Conservation (phyloP, 2,329 filamentous ascomycete genomes). For the Penicillium italicum region DNA sequence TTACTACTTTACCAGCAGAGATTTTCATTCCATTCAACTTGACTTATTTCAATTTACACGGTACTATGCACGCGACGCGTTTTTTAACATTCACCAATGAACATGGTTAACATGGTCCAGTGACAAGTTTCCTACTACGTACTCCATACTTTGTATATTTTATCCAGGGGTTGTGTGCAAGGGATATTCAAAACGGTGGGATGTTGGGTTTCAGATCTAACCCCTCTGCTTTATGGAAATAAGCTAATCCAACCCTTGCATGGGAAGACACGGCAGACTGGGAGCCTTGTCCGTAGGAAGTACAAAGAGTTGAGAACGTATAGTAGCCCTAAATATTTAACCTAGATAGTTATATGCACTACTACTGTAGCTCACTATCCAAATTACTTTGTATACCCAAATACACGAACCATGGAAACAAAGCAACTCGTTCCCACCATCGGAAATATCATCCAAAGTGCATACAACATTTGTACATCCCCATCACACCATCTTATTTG, state of each 20-base stretch:
- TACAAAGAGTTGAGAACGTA: neutral
- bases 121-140: neutral
- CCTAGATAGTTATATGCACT: too few relatives aligned
- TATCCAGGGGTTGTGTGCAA: neutral
- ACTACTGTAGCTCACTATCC: neutral
- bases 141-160: neutral
- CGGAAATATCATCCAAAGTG: neutral
- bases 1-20: constrained; percentile 13
- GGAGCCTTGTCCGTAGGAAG: neutral
- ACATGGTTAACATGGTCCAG: neutral
- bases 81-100: neutral
- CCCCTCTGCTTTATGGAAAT: neutral
- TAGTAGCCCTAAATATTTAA: neutral
- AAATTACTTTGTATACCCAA: neutral
- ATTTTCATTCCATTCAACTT: constrained; percentile 3
- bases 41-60: neutral
- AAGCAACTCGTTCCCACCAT: neutral
- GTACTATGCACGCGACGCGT: constrained; percentile 9
- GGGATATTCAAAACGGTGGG: neutral
- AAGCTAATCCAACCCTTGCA: constrained; percentile 11
- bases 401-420: neutral
- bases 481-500: neutral
- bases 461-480: neutral
- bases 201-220: constrained; percentile 3
- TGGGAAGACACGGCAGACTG: neutral